These are phyloP conservation scores for Penicillium verhagenii DNA, from an alignment of 495 filamentous ascomycete genomes.

Conservation along the genomic window DNA sequence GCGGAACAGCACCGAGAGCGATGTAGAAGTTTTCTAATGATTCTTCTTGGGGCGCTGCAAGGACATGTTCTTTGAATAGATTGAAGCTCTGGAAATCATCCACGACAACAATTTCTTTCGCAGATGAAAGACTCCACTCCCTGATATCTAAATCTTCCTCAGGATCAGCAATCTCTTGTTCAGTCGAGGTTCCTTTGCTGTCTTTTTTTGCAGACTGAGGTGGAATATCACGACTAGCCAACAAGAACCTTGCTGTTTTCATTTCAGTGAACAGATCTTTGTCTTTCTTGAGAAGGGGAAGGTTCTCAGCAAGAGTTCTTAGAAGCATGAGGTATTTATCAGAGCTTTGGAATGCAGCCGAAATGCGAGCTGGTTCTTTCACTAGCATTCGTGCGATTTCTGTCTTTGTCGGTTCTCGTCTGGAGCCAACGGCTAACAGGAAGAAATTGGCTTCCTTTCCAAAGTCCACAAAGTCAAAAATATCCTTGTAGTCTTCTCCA, in stretches of 20 bases:
- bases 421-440: conserved; percentile 81
- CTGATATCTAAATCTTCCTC: conserved; percentile 73
- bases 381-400: conserved; percentile 81
- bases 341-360: conserved; percentile 71
- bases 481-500: conserved; percentile 72
- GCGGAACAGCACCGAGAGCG: conserved; percentile 43
- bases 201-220: conserved; percentile 24
- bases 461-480: conserved; percentile 97
- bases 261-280: conserved; percentile 73
- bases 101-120: conserved; percentile 71
- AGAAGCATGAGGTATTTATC: conserved; percentile 85
- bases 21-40: conserved; percentile 79
- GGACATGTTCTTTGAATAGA: conserved; percentile 75
- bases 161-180: conserved; percentile 50
- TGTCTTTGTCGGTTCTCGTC: conserved; percentile 78
- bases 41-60: conserved; percentile 87
- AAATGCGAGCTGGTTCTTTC: conserved; percentile 72
- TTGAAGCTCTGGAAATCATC: conserved; percentile 86
- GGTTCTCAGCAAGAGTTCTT: conserved; percentile 69
- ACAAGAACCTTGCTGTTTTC: conserved; percentile 70
- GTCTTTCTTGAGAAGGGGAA: conserved; percentile 68
- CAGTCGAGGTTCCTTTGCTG: conserved; percentile 21
- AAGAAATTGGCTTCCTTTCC: conserved; percentile 84
- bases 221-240: conserved; percentile 75
- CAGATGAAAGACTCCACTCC: conserved; percentile 69